These are phyloP conservation scores for Globisporangium cystogenes DNA, from an alignment of 352 stramenopile species.

Conservation along the genomic window DNA sequence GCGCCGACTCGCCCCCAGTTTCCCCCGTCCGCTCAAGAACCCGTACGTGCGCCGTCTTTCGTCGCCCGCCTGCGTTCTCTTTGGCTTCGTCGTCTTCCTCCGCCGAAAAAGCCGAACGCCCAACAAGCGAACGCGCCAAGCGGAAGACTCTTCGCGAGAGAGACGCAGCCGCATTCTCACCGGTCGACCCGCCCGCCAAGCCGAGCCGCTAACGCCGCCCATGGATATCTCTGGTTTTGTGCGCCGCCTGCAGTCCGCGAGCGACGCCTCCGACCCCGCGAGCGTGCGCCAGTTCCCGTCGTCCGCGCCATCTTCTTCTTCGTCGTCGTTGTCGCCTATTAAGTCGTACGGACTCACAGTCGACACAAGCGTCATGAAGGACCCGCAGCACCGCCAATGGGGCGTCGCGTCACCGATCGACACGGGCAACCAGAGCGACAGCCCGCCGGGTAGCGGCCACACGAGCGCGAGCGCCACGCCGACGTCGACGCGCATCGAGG, in stretches of 20 bases:
- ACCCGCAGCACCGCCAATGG: constrained; percentile 23
- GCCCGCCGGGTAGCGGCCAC: constrained; percentile 9
- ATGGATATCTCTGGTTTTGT: constrained; percentile 35
- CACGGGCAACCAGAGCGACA: constrained; percentile 10
- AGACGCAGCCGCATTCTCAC: neutral
- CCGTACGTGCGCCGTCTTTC: neutral
- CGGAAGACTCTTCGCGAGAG: neutral
- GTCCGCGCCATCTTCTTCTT: neutral
- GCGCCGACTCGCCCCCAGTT: no score
- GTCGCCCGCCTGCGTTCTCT: neutral
- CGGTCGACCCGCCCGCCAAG: neutral
- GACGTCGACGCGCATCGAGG: constrained; percentile 27
- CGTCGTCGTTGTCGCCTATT: neutral
- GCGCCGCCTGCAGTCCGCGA: constrained; percentile 24
- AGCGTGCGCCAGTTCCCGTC: constrained; percentile 13
- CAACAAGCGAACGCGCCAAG: constrained; percentile 5
- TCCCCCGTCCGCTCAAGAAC: neutral
- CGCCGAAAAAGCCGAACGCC: constrained; percentile 5
- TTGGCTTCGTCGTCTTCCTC: neutral
- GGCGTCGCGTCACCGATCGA: constrained; percentile 3
- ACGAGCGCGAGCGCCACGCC: constrained; percentile 20
- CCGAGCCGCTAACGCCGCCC: constrained; percentile 2
- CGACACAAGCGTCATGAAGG: constrained; percentile 41
- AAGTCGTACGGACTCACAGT: constrained; percentile 29
- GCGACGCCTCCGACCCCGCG: constrained; percentile 7